phyloP scores from a whole-genome alignment of 495 filamentous ascomycete species.

The Venustampulla echinocandica region DNA sequence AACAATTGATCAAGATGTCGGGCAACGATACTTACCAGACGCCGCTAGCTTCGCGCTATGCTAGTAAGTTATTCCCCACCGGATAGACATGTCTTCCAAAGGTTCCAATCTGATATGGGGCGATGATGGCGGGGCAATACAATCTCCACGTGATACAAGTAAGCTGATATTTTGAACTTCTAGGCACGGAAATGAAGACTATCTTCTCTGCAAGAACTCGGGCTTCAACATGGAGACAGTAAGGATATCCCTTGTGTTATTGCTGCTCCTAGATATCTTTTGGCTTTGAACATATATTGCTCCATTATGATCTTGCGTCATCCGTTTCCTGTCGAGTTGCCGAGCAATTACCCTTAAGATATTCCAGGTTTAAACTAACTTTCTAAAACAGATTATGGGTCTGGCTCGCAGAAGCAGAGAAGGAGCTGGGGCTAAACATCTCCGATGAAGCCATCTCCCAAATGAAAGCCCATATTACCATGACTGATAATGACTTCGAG shows the following conservation, averaged over 20 bases:
- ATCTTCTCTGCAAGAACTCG: constrained; percentile 66
- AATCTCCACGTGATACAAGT: no score
- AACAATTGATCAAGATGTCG: constrained; percentile 39
- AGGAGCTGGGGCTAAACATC: constrained; percentile 58
- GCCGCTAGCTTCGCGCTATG: constrained; percentile 64
- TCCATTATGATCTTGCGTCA: no score
- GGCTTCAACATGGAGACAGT: constrained; percentile 69
- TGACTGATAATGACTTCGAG: constrained; percentile 74
- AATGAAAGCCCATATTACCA: constrained; percentile 61
- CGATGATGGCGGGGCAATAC: no score
- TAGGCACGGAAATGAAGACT: constrained; percentile 42
- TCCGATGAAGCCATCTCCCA: constrained; percentile 62
- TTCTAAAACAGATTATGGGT: no score
- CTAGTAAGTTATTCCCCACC: constrained; percentile 38
- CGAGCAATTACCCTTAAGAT: no score
- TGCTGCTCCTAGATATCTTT: no score
- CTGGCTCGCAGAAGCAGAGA: constrained; percentile 74
- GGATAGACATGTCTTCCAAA: no score
- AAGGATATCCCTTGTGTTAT: no score
- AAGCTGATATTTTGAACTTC: neutral
- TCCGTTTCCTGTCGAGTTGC: no score
- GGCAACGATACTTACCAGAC: constrained; percentile 64
- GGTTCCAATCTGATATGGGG: no score
- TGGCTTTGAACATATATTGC: no score
- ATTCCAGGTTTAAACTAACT: no score